Percentiles rank a stretch among this genome's conserved stretches.
phyloP scores from a whole-genome alignment of 108 stramenopile species.

The Nannochloropsis gaditana region DNA sequence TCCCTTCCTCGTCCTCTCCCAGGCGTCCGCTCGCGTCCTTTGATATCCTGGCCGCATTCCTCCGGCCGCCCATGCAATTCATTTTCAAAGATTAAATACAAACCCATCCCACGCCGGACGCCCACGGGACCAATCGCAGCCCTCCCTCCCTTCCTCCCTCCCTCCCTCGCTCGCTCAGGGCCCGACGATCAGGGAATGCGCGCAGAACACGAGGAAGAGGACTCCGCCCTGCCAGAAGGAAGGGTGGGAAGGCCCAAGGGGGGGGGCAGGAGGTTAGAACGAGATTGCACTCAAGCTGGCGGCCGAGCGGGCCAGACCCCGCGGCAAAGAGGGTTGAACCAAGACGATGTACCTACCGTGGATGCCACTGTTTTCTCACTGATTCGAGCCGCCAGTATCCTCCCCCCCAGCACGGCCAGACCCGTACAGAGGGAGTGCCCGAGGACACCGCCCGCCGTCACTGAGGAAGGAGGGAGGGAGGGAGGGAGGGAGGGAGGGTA shows the following conservation, averaged over 20 bases:
- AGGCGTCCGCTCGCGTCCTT: too few relatives aligned
- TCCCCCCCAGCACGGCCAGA: conserved; percentile 78
- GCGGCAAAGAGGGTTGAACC: background rate
- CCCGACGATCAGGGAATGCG: conserved; percentile 64
- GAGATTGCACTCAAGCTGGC: background rate
- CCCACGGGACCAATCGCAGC: conserved; percentile 29
- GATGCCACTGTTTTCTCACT: conserved; percentile 73
- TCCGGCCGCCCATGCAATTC: too few relatives aligned
- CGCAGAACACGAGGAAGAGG: conserved; percentile 86
- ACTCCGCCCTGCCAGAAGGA: conserved; percentile 67
- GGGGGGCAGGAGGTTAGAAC: background rate
- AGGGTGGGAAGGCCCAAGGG: background rate
- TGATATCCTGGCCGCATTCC: too few relatives aligned
- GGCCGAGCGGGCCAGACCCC: background rate
- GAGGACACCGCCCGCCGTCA: conserved; percentile 86
- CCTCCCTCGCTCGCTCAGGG: background rate
- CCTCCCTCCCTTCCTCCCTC: background rate
- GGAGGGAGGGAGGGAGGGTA: background rate
- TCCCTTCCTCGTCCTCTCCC: too few relatives aligned
- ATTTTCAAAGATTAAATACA: too few relatives aligned
- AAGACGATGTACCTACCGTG: background rate
- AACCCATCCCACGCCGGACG: conserved; percentile 10
- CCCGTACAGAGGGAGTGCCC: conserved; percentile 96
- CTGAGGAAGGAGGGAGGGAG: conserved; percentile 37
- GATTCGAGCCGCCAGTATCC: conserved; percentile 90